Evolutionary conservation across 345 rosid species (phyloP).

Genomic region (Fremontodendron californicum): DNA sequence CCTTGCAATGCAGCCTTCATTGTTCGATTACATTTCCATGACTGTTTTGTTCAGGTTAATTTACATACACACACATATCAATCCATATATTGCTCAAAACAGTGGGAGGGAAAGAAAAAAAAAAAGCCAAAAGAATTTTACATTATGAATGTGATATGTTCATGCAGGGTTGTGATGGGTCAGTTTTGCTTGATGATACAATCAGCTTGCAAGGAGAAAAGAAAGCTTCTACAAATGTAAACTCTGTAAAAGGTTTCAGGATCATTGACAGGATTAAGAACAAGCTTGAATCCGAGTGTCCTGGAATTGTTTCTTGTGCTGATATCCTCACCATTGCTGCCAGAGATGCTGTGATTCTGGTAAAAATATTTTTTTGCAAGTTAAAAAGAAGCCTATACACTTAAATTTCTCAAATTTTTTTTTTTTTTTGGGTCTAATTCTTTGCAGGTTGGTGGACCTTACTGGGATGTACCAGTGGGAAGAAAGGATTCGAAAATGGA

Average conservation of each 20-base stretch:
- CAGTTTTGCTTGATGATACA: constrained; percentile 81
- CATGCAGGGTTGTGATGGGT: constrained; percentile 88
- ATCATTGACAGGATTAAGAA: constrained; percentile 79
- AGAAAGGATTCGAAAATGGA: constrained; percentile 86
- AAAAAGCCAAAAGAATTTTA: neutral
- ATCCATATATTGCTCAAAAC: no score
- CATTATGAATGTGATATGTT: neutral
- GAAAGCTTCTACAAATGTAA: constrained; percentile 49
- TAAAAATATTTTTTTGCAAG: constrained; percentile 9
- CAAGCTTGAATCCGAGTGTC: constrained; percentile 86
- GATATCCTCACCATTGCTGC: constrained; percentile 88
- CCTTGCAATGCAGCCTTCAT: constrained; percentile 80
- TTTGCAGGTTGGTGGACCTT: constrained; percentile 84
- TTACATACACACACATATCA: no score
- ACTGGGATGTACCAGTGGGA: constrained; percentile 92
- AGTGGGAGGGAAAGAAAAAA: no score
- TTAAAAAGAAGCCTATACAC: neutral
- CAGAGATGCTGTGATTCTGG: constrained; percentile 84
- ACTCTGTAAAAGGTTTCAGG: constrained; percentile 58
- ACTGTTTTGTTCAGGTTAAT: constrained; percentile 86
- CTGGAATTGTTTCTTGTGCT: constrained; percentile 87
- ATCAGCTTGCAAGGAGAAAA: constrained; percentile 64
- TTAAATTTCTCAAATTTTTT: neutral
- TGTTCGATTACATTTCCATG: constrained; percentile 78
- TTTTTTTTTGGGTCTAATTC: no score